These are phyloP conservation scores for Torulaspora gathmanii DNA, from an alignment of 805 yeast genomes.

Conservation along the genomic window DNA sequence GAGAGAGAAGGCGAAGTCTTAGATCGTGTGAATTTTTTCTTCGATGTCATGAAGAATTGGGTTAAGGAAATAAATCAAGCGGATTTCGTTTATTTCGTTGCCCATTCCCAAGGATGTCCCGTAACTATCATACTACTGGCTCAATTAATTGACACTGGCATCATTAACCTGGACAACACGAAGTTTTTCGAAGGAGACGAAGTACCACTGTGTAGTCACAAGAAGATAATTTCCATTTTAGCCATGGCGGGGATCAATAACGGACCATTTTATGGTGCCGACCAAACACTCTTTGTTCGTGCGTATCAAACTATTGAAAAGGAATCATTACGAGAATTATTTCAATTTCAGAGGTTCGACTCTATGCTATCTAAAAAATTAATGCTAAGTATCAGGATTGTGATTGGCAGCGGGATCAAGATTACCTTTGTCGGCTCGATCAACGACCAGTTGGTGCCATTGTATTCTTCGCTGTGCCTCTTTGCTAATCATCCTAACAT, in stretches of 20 bases:
- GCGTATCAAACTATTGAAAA: slow-evolving; percentile 89
- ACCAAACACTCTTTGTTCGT: slow-evolving; percentile 73
- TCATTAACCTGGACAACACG: slow-evolving; percentile 36
- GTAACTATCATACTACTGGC: slow-evolving; percentile 81
- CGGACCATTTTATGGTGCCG: slow-evolving; percentile 93
- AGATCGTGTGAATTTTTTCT: slow-evolving; percentile 79
- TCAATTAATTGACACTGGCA: slow-evolving; percentile 58
- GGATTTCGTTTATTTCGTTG: slow-evolving; percentile 84
- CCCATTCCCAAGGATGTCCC: slow-evolving; percentile 96
- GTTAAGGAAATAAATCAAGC: slow-evolving; percentile 48
- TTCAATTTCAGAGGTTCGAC: slow-evolving; percentile 77
- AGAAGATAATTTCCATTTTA: slow-evolving; percentile 59
- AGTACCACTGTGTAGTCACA: slow-evolving; percentile 15
- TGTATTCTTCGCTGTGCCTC: slow-evolving; percentile 79
- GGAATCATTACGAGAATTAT: slow-evolving; percentile 78
- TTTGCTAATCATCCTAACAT: slow-evolving; percentile 87
- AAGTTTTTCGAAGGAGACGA: slow-evolving; percentile 19
- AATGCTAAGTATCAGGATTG: slow-evolving; percentile 57
- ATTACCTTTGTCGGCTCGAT: slow-evolving; percentile 80
- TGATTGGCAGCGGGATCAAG: slow-evolving; percentile 69
- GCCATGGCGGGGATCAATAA: slow-evolving; percentile 96
- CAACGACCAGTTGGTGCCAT: slow-evolving; percentile 90
- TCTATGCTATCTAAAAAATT: slow-evolving; percentile 69
- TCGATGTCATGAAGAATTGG: slow-evolving; percentile 67
- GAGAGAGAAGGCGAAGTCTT: slow-evolving; percentile 91